These are phyloP conservation scores for Cercospora sojina DNA, from an alignment of 2,329 filamentous ascomycete genomes.

Conservation along the genomic window DNA sequence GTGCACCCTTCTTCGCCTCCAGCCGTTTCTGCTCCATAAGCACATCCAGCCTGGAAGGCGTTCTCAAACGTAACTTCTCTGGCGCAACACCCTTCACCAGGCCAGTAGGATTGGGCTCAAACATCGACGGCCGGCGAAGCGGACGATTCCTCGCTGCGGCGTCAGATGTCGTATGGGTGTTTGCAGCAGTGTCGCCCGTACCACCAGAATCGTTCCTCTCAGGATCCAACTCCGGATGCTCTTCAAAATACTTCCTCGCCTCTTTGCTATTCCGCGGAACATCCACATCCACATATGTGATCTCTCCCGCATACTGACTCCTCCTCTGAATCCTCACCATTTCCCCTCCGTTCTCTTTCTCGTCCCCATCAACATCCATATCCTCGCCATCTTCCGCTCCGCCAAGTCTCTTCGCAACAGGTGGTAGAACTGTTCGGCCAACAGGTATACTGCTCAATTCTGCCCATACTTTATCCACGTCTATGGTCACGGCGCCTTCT, in stretches of 20 bases:
- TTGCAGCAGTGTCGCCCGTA: slow-evolving; percentile 24
- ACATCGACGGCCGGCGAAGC: slow-evolving; percentile 49
- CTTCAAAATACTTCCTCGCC: slow-evolving; percentile 52
- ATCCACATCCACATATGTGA: slow-evolving; percentile 54
- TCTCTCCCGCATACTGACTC: slow-evolving; percentile 59
- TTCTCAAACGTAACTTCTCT: slow-evolving; percentile 44
- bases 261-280: slow-evolving; percentile 56
- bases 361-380: slow-evolving; percentile 26
- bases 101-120: slow-evolving; percentile 52
- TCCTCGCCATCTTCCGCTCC: slow-evolving; percentile 16
- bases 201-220: slow-evolving; percentile 16
- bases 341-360: slow-evolving; percentile 37
- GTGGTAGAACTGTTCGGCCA: slow-evolving; percentile 27
- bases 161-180: slow-evolving; percentile 20
- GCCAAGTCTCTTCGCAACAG: background rate
- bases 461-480: slow-evolving; percentile 57
- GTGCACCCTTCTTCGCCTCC: slow-evolving; percentile 41
- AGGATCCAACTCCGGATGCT: slow-evolving; percentile 41
- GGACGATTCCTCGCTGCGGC: slow-evolving; percentile 41
- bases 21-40: slow-evolving; percentile 36
- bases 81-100: slow-evolving; percentile 48
- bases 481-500: slow-evolving; percentile 52
- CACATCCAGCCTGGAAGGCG: slow-evolving; percentile 36
- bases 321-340: slow-evolving; percentile 57
- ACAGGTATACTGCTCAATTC: slow-evolving; percentile 47